Base-by-base conservation (phyloP, 371 early-diverging fungal genomes). In the Mortierella sp. region DNA sequence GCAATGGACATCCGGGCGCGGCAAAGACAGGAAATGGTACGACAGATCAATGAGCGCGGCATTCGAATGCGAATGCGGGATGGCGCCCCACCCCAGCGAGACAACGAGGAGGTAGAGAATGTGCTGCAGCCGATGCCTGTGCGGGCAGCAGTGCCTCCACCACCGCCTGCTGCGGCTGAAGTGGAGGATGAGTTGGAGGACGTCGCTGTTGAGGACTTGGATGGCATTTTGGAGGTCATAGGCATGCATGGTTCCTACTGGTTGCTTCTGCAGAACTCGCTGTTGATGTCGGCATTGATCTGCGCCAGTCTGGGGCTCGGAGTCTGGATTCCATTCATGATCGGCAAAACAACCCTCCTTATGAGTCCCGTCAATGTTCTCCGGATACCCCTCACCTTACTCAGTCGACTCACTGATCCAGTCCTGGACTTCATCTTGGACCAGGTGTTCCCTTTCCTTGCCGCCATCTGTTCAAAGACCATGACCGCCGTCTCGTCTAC, bases 191-290 rank as follows among this genome's bases (percentile, higher is more conserved):
- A 86, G 1, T 84, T 86, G 4, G 83, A 82, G 7, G 84, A 83
- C 44, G 67, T 83, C 52, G 84, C 84, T 24, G 83, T 80, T 31
- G 94, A 91, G 32, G 94, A 92, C 37, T 81, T 91, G 28, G 93
- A 94, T 52, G 94, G 92, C 11, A 83, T 96, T 28, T 75, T 97
- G 42, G 97, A 94, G 60, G 90, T 95, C 5, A 85, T 97, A 53
- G 98, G 98, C 7, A 89, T 97, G 82, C 85, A 91, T 8, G 98
- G 97, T 0, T 93, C 94, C 9, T 64, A 90, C 17, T 85, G 88
- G 80, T 83, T 88, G 51, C 75, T 95, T 0, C 49, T 89, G 12
- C 94, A 95, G 70, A 94, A 95, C 71, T 91, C 90, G 26, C 82
- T 90, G 2, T 80, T 95, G 34, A 93, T 94, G 70, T 72, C 90